phyloP scores from a whole-genome alignment of 805 yeast species.

The Candida ficus region DNA sequence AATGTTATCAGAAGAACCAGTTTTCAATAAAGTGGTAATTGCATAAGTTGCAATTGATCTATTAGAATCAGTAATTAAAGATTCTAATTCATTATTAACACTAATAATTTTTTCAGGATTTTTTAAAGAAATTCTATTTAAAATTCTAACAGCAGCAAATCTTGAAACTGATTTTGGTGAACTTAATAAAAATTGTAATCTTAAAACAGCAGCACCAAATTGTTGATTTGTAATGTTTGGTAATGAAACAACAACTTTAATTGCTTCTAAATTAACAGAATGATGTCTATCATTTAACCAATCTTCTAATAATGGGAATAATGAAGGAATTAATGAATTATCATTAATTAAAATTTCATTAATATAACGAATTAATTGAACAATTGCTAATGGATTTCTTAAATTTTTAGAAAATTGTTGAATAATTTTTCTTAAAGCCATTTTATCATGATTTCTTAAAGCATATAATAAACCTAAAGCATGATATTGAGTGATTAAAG shows the following conservation, averaged over 20 bases:
- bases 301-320: conserved; percentile 59
- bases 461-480: conserved; percentile 89
- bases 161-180: conserved; percentile 88
- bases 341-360: conserved; percentile 71
- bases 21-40: conserved; percentile 89
- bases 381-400: conserved; percentile 76
- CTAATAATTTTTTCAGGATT: conserved; percentile 74
- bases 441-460: conserved; percentile 83
- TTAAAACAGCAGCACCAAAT: conserved; percentile 62
- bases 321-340: conserved; percentile 47
- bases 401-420: conserved; percentile 66
- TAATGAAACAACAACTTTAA: conserved; percentile 43
- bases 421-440: conserved; percentile 89
- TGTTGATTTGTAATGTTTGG: conserved; percentile 52
- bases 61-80: conserved; percentile 80
- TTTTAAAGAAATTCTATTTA: conserved; percentile 77
- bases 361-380: conserved; percentile 79
- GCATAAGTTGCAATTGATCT: conserved; percentile 95
- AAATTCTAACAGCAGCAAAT: conserved; percentile 88
- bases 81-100: conserved; percentile 82
- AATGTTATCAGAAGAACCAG: conserved; percentile 86
- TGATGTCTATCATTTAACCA: conserved; percentile 81
- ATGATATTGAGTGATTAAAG: conserved; percentile 89
- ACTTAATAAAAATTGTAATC: conserved; percentile 71
- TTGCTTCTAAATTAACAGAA: conserved; percentile 88